Evolutionary conservation across 2,329 filamentous ascomycete genomes (phyloP).

Genomic region (Exophiala sp.): DNA sequence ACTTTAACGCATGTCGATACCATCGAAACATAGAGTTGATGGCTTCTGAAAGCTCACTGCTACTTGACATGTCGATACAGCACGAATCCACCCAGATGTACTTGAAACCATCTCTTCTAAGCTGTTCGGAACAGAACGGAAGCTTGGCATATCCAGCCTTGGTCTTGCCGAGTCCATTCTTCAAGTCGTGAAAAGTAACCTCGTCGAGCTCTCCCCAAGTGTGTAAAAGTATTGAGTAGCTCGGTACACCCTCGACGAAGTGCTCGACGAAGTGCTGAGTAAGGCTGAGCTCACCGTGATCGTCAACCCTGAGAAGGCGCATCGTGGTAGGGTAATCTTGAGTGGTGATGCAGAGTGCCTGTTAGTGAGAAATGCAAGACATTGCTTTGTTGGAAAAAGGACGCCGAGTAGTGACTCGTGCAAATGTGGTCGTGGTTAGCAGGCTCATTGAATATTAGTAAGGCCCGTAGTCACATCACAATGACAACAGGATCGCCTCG

Average conservation of each 20-base stretch:
- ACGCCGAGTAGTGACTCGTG: too few species aligned
- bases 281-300: constrained; percentile 1
- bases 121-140: constrained; percentile 21
- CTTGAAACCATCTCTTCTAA: constrained; percentile 27
- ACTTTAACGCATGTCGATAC: constrained; percentile 24
- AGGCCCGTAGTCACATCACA: too few species aligned
- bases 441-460: too few species aligned
- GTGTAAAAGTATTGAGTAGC: background rate
- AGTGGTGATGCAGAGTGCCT: too few species aligned
- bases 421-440: too few species aligned
- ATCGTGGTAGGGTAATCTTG: background rate
- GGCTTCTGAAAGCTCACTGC: constrained; percentile 16
- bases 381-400: too few species aligned
- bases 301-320: constrained; percentile 5
- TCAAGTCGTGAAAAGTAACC: background rate
- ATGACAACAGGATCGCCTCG: too few species aligned
- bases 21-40: constrained; percentile 21
- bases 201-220: background rate
- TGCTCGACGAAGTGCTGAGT: background rate
- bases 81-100: constrained; percentile 30
- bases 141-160: constrained; percentile 30
- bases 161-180: background rate
- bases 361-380: too few species aligned
- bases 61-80: constrained; percentile 27
- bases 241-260: background rate